These are phyloP conservation scores for Globisporangium echinulatum DNA, from an alignment of 352 stramenopile species.

Conservation along the genomic window DNA sequence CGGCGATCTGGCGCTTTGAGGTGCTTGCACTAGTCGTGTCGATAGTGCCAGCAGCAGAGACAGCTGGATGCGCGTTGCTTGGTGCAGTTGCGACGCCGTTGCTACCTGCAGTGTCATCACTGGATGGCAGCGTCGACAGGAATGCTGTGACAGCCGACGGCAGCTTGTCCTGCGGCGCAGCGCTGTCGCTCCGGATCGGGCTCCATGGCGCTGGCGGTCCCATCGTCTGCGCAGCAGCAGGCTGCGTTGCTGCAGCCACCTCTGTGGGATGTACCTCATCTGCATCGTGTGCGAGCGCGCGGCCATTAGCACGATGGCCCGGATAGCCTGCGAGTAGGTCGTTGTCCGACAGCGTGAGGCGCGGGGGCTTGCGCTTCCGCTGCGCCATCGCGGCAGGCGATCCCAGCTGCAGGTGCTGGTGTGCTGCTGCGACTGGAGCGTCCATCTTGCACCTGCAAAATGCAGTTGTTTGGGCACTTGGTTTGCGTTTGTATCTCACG, in stretches of 20 bases:
- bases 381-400: neutral
- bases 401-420: too few species aligned
- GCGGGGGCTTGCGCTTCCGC: constrained; percentile 10
- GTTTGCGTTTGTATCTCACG: too few species aligned
- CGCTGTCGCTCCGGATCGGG: neutral
- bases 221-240: neutral
- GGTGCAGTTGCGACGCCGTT: neutral
- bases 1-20: constrained; percentile 7
- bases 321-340: neutral
- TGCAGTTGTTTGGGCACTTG: too few species aligned
- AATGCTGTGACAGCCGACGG: constrained; percentile 1
- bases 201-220: constrained; percentile 3
- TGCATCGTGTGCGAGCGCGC: neutral
- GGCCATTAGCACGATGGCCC: too few species aligned
- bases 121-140: neutral
- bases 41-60: too few species aligned
- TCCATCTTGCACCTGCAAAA: too few species aligned
- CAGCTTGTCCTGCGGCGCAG: neutral
- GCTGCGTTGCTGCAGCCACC: neutral
- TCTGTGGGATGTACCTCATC: neutral
- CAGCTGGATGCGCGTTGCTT: neutral
- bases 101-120: too few species aligned
- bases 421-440: too few species aligned
- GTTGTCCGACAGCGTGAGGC: constrained; percentile 7
- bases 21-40: too few species aligned